phyloP scores from a whole-genome alignment of 306 rosid species.

The Trifolium dubium region DNA sequence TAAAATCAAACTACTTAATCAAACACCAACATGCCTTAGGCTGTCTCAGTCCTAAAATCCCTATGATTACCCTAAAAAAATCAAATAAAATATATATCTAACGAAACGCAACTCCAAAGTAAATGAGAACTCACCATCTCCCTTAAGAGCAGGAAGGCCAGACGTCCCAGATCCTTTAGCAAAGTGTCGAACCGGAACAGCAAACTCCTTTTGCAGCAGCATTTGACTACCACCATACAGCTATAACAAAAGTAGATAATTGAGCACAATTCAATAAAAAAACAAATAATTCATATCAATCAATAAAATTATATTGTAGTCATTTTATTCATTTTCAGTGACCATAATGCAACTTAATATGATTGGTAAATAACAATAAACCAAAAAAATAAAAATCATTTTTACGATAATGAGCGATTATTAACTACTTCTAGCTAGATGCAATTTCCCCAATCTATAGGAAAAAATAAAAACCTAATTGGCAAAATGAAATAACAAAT shows the following conservation, averaged over 20 bases:
- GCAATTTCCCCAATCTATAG: conserved; percentile 15
- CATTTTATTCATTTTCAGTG: neutral
- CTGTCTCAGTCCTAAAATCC: conserved; percentile 3
- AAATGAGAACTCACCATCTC: conserved; percentile 71
- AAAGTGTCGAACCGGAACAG: conserved; percentile 74
- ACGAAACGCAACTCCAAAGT: conserved; percentile 28
- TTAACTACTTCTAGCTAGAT: conserved; percentile 9
- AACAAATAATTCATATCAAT: neutral
- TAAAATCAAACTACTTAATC: conserved; percentile 20
- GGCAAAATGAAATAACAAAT: neutral
- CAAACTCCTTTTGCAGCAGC: conserved; percentile 65
- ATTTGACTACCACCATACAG: conserved; percentile 67
- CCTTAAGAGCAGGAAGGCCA: conserved; percentile 70
- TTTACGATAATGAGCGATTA: conserved; percentile 5
- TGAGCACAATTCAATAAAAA: neutral
- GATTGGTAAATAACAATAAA: neutral
- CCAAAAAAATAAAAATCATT: neutral
- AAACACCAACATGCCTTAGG: neutral
- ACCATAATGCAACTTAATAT: neutral
- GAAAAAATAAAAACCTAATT: conserved; percentile 28
- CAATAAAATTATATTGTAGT: neutral
- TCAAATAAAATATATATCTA: neutral
- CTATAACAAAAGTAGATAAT: conserved; percentile 44
- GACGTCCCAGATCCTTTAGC: conserved; percentile 59
- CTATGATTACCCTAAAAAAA: neutral